Conservation (phyloP, 441 rosid genomes). For the Pelargonium australe region DNA sequence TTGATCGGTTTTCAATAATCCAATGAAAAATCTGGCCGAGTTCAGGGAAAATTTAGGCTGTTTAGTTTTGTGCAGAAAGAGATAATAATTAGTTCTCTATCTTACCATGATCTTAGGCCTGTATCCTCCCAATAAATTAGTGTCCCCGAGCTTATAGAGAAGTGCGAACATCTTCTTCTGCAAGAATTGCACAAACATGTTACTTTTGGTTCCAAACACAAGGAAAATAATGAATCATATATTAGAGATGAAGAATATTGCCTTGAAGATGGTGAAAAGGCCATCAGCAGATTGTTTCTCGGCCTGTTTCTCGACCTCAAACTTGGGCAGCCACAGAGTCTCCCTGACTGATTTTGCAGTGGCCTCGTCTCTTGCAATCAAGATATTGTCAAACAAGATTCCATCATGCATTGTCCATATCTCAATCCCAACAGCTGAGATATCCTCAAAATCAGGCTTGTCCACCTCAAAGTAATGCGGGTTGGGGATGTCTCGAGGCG, state of each 20-base stretch:
- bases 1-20: too few relatives aligned
- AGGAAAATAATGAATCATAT: too few relatives aligned
- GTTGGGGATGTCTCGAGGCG: conserved; percentile 15
- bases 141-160: not conserved
- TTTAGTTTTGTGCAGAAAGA: too few relatives aligned
- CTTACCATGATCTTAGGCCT: conserved; percentile 1
- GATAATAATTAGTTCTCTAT: not conserved
- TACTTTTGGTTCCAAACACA: too few relatives aligned
- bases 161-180: not conserved
- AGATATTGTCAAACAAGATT: conserved; percentile 12
- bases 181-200: too few relatives aligned
- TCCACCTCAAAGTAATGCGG: conserved; percentile 14
- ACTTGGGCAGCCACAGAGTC: conserved; percentile 12
- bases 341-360: conserved; percentile 5
- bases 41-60: too few relatives aligned
- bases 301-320: conserved; percentile 11
- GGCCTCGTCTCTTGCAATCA: not conserved
- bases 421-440: conserved; percentile 14
- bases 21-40: too few relatives aligned
- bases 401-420: conserved; percentile 18
- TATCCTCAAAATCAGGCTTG: conserved; percentile 12
- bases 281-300: not conserved
- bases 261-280: not conserved
- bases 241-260: too few relatives aligned
- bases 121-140: not conserved